Percentiles rank a stretch among this genome's conserved stretches.
Conservation (phyloP, 2,329 filamentous ascomycete species). For the Clonostachys sp. region DNA sequence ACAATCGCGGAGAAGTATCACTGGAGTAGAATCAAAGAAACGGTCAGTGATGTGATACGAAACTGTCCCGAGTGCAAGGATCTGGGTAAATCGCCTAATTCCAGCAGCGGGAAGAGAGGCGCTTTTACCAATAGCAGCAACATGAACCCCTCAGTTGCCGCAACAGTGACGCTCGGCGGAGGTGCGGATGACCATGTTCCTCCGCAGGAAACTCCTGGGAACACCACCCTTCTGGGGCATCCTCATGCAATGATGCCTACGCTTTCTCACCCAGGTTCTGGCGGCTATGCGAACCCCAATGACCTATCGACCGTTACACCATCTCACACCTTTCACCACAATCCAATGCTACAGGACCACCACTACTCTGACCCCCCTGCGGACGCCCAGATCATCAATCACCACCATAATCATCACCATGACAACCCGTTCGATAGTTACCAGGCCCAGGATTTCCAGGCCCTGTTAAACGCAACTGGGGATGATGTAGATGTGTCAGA, state of each 20-base stretch:
- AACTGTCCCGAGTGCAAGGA: slow-evolving; percentile 91
- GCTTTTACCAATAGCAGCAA: not conserved
- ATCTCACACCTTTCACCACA: slow-evolving; percentile 18
- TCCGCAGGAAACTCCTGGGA: no score
- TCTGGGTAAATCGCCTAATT: slow-evolving; percentile 50
- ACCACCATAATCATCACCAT: not conserved
- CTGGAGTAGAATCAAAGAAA: slow-evolving; percentile 98
- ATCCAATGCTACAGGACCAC: slow-evolving; percentile 19
- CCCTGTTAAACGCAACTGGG: slow-evolving; percentile 44
- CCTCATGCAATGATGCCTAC: slow-evolving; percentile 8
- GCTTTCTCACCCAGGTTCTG: slow-evolving; percentile 11
- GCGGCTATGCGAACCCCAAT: slow-evolving; percentile 39
- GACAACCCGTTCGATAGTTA: slow-evolving; percentile 32
- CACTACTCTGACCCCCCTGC: slow-evolving; percentile 44
- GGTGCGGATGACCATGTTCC: not conserved
- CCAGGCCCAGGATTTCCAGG: slow-evolving; percentile 44
- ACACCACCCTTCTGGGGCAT: no score
- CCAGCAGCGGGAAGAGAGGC: slow-evolving; percentile 15
- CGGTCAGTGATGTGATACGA: slow-evolving; percentile 88
- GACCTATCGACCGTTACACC: slow-evolving; percentile 39
- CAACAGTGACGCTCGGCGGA: not conserved
- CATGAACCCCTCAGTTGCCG: not conserved
- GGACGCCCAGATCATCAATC: slow-evolving; percentile 54
- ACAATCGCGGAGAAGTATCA: slow-evolving; percentile 91
- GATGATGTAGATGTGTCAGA: slow-evolving; percentile 21